Conservation (phyloP, 2,329 filamentous ascomycete species). For the Exophiala alcalophila region DNA sequence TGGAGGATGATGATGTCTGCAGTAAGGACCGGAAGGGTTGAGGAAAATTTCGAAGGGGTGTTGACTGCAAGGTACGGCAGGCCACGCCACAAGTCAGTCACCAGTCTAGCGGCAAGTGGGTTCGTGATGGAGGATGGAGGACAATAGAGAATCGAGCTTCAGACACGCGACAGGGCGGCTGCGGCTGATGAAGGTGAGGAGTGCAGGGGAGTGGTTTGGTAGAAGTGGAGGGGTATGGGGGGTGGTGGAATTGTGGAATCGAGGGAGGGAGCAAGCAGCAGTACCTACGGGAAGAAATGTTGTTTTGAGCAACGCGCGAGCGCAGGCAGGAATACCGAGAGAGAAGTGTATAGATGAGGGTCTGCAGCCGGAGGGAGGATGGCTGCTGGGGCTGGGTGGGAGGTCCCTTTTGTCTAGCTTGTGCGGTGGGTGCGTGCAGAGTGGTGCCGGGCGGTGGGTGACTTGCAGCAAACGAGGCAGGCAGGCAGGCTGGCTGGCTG, state of each 20-base stretch:
- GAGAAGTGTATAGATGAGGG: conserved; percentile 27
- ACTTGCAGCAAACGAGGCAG: conserved; percentile 23
- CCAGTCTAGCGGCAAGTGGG: conserved; percentile 17
- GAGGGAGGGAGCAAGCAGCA: conserved; percentile 8
- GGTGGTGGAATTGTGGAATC: conserved; percentile 24
- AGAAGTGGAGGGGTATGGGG: conserved; percentile 24
- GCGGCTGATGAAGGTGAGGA: conserved; percentile 18
- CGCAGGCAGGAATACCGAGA: conserved; percentile 7
- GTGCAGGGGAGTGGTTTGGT: conserved; percentile 20
- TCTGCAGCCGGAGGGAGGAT: too few species aligned
- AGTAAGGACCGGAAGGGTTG: conserved; percentile 24
- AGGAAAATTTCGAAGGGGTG: conserved; percentile 8
- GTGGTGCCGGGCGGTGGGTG: conserved; percentile 22
- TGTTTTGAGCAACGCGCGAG: conserved; percentile 21
- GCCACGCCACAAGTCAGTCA: conserved; percentile 21
- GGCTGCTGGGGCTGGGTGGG: conserved; percentile 15
- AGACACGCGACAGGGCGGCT: conserved; percentile 22
- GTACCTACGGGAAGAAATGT: conserved; percentile 10
- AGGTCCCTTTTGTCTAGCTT: conserved; percentile 8
- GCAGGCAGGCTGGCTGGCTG: conserved; percentile 12
- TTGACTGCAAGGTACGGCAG: conserved; percentile 22
- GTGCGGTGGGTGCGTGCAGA: too few species aligned
- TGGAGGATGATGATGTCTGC: conserved; percentile 15
- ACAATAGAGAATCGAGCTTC: conserved; percentile 3
- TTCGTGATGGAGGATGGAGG: conserved; percentile 1